Conservation (phyloP, 805 yeast genomes). For the Jamesozyma gamospora region DNA sequence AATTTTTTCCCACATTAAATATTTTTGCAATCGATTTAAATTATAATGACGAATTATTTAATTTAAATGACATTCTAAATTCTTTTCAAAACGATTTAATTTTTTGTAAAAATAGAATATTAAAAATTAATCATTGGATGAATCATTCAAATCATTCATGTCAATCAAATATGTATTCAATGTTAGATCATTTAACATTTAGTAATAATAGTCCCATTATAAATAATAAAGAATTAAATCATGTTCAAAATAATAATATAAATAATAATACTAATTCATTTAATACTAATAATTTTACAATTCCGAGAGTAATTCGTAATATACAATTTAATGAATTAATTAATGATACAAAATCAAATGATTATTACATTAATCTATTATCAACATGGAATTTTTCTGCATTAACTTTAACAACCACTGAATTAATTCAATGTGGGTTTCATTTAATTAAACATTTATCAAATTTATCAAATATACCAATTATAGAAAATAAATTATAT, state of each 20-base stretch:
- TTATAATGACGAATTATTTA: constrained; percentile 1
- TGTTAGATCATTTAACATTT: constrained; percentile 20
- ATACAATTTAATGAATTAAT: constrained; percentile 12
- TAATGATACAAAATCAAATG: not conserved
- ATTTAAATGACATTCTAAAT: not conserved
- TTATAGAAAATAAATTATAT: constrained; percentile 39
- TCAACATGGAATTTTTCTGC: constrained; percentile 26
- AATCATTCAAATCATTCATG: constrained; percentile 11
- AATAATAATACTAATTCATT: not conserved
- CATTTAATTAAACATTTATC: constrained; percentile 16
- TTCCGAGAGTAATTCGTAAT: constrained; percentile 15
- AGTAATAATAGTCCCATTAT: too few relatives aligned
- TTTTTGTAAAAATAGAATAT: constrained; percentile 12
- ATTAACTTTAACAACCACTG: constrained; percentile 15
- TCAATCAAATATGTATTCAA: constrained; percentile 20
- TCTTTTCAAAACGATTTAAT: constrained; percentile 1
- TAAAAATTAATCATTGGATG: constrained; percentile 28
- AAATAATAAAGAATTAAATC: too few relatives aligned
- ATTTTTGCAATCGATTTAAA: constrained; percentile 11
- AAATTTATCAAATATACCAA: constrained; percentile 7
- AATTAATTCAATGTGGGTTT: constrained; percentile 23
- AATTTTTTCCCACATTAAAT: constrained; percentile 21
- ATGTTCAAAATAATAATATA: constrained; percentile 1
- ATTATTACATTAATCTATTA: constrained; percentile 13
- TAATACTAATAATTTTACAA: not conserved